Evolutionary conservation across 1,284 basidiomycete genomes (phyloP).

Genomic region (Ganoderma lingzhi): DNA sequence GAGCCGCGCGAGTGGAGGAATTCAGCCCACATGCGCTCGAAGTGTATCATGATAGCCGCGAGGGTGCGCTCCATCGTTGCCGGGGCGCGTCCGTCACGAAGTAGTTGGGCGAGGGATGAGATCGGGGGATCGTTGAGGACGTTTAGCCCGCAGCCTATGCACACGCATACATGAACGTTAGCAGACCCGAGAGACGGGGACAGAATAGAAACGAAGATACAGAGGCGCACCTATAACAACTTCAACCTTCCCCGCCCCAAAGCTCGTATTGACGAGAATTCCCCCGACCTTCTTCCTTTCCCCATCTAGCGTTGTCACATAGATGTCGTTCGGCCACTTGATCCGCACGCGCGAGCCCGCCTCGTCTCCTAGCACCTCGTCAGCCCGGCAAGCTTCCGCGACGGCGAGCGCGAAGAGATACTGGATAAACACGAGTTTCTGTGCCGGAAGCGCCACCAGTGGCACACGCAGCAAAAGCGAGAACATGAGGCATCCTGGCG

Average conservation of each 20-base stretch:
- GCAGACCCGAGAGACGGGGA: neutral
- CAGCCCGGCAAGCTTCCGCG: conserved; percentile 79
- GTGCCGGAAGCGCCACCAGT: conserved; percentile 61
- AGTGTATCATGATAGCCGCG: conserved; percentile 80
- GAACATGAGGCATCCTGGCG: conserved; percentile 88
- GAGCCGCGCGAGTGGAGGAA: conserved; percentile 73
- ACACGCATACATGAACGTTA: neutral
- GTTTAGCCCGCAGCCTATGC: conserved; percentile 89
- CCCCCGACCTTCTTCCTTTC: conserved; percentile 86
- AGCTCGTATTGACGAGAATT: conserved; percentile 91
- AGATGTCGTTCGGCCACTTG: conserved; percentile 99
- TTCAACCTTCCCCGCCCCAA: conserved; percentile 74
- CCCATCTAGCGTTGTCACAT: conserved; percentile 66
- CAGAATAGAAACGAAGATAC: too few relatives aligned
- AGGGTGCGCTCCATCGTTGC: conserved; percentile 75
- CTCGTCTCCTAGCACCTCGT: conserved; percentile 55
- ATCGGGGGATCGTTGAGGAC: conserved; percentile 87
- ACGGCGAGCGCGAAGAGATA: conserved; percentile 93
- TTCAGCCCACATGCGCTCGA: conserved; percentile 80
- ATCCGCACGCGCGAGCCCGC: conserved; percentile 73
- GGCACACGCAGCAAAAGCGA: conserved; percentile 80
- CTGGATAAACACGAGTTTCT: conserved; percentile 92
- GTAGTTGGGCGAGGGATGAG: conserved; percentile 81
- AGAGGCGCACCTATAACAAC: conserved; percentile 78
- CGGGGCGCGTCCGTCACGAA: conserved; percentile 53